Evolutionary conservation across 345 rosid genomes (phyloP).

Genomic region (Brassica rapa): DNA sequence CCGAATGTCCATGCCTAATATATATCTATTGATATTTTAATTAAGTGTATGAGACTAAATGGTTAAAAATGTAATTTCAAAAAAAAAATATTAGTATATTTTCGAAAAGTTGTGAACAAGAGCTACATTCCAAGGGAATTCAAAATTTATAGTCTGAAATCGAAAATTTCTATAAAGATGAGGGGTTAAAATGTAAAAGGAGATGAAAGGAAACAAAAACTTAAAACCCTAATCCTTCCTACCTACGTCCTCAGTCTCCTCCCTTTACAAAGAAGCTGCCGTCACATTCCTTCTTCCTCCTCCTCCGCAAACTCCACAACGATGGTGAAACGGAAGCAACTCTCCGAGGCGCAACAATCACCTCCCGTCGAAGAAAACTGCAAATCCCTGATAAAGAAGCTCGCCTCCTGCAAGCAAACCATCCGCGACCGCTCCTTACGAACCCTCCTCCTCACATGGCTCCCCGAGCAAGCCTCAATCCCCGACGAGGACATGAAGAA

Average conservation of each 20-base stretch:
- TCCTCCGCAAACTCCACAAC: conserved; percentile 3
- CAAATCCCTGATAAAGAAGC: conserved; percentile 62
- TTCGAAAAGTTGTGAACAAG: background rate
- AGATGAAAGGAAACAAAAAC: background rate
- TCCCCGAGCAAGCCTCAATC: conserved; percentile 61
- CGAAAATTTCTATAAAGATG: background rate
- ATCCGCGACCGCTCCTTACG: conserved; percentile 66
- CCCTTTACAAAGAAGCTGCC: conserved; percentile 5
- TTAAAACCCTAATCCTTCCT: conserved; percentile 31
- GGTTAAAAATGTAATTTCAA: background rate
- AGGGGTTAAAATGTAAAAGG: conserved; percentile 25
- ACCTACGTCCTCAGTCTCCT: background rate
- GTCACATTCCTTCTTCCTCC: conserved; percentile 3
- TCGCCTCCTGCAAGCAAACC: conserved; percentile 66
- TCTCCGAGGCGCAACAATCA: background rate
- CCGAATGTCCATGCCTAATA: too few species aligned
- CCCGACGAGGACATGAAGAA: conserved; percentile 78
- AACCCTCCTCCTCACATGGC: conserved; percentile 63
- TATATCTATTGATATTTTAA: background rate
- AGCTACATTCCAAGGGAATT: conserved; percentile 7
- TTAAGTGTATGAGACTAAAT: background rate
- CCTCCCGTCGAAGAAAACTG: conserved; percentile 41
- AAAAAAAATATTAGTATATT: too few species aligned
- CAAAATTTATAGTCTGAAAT: background rate
- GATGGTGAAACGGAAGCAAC: conserved; percentile 37